phyloP scores from a whole-genome alignment of 2,329 filamentous ascomycete species.

The Apiospora malaysiana region DNA sequence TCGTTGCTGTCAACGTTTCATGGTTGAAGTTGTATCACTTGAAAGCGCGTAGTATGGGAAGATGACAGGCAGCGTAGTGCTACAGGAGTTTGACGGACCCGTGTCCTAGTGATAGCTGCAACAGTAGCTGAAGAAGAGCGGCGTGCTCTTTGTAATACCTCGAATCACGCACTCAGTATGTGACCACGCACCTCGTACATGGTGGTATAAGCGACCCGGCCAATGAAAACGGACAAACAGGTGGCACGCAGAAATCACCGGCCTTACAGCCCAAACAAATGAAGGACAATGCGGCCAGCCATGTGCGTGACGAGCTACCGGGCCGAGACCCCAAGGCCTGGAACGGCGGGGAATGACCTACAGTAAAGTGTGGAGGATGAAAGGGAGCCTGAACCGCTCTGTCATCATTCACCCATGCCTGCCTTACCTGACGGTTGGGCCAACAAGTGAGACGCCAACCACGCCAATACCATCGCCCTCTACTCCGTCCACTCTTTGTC shows the following conservation, averaged over 20 bases:
- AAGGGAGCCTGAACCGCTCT: background rate
- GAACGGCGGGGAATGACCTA: constrained; percentile 9
- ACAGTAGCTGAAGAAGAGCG: background rate
- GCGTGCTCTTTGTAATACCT: background rate
- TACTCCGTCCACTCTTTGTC: background rate
- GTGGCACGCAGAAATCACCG: background rate
- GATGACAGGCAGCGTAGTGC: background rate
- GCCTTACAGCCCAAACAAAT: background rate
- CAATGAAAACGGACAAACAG: background rate
- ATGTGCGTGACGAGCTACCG: constrained; percentile 6
- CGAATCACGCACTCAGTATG: background rate
- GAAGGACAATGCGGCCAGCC: constrained; percentile 1
- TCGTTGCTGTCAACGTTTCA: background rate
- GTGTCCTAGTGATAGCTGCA: background rate
- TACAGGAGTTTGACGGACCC: background rate
- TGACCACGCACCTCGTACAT: too few relatives aligned
- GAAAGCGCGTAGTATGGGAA: background rate
- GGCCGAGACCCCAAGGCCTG: background rate
- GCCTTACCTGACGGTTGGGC: background rate
- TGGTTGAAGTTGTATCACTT: background rate
- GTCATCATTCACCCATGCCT: background rate
- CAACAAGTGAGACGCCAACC: background rate
- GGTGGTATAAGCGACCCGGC: background rate
- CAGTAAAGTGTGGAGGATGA: background rate
- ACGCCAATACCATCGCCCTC: too few relatives aligned